Conservation (phyloP, 2,329 filamentous ascomycete species). For the Neophaeococcomyces aloes region DNA sequence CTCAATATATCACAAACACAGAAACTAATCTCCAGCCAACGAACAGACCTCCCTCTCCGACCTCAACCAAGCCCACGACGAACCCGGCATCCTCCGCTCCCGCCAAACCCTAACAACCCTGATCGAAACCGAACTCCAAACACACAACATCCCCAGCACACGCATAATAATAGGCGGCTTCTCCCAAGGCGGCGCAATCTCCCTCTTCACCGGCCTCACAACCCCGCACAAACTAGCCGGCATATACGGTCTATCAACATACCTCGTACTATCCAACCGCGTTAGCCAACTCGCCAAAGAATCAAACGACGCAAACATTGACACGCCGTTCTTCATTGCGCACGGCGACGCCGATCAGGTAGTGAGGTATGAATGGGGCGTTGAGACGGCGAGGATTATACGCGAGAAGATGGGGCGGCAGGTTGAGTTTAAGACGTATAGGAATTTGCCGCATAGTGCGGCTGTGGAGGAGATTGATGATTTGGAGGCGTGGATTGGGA, state of each 20-base stretch:
- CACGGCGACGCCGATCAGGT: slow-evolving; percentile 73
- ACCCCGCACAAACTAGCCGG: slow-evolving; percentile 66
- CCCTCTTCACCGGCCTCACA: slow-evolving; percentile 70
- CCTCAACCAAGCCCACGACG: slow-evolving; percentile 37
- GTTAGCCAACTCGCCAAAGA: slow-evolving; percentile 47
- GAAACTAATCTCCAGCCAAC: too few species aligned
- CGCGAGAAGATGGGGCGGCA: slow-evolving; percentile 60
- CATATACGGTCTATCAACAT: slow-evolving; percentile 75
- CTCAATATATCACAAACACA: too few species aligned
- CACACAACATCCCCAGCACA: slow-evolving; percentile 62
- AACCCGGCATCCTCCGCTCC: slow-evolving; percentile 61
- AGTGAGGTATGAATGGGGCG: slow-evolving; percentile 59
- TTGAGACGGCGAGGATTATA: slow-evolving; percentile 55
- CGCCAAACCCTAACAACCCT: slow-evolving; percentile 67
- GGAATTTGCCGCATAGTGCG: slow-evolving; percentile 64
- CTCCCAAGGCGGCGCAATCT: slow-evolving; percentile 74
- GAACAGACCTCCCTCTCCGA: slow-evolving; percentile 33
- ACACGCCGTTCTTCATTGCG: slow-evolving; percentile 78
- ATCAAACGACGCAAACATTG: slow-evolving; percentile 49
- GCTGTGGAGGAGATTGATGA: slow-evolving; percentile 71
- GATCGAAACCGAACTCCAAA: slow-evolving; percentile 68
- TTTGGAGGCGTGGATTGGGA: slow-evolving; percentile 55
- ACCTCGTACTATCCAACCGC: slow-evolving; percentile 61
- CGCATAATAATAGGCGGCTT: slow-evolving; percentile 66
- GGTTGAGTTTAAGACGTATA: slow-evolving; percentile 69